A percentile compares a stretch with the other conserved stretches of the same genome.
phyloP scores from a whole-genome alignment of 495 filamentous ascomycete species.

The Hamigera avellanea region DNA sequence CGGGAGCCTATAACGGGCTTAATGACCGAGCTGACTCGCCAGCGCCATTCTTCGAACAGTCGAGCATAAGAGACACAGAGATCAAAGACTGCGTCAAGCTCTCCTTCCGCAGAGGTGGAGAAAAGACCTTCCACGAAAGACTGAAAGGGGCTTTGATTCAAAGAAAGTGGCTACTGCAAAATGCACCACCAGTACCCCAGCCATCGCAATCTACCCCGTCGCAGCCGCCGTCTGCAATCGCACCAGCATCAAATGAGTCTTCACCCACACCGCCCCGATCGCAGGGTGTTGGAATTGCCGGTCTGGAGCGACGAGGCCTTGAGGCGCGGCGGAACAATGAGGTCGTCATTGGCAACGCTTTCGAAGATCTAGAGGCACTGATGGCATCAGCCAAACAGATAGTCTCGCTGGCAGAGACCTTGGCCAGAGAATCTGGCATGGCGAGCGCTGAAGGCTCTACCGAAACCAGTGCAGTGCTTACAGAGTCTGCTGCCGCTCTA shows the following conservation, averaged over 20 bases:
- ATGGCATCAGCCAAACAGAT: conserved; percentile 97
- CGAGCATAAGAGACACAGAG: conserved; percentile 35
- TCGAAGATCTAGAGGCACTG: conserved; percentile 91
- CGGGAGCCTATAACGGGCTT: conserved; percentile 11
- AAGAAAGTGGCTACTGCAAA: conserved; percentile 89
- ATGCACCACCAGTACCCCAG: conserved; percentile 79
- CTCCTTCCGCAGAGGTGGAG: conserved; percentile 82
- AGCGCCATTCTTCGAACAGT: conserved; percentile 47
- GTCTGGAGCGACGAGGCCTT: conserved; percentile 71
- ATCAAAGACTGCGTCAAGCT: conserved; percentile 72
- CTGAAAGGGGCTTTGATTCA: conserved; percentile 81
- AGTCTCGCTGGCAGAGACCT: conserved; percentile 80
- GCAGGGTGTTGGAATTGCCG: conserved; percentile 79
- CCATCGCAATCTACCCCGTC: conserved; percentile 31
- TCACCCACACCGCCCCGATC: conserved; percentile 28
- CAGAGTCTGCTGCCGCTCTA: conserved; percentile 72
- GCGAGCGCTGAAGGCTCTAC: conserved; percentile 41
- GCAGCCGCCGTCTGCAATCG: conserved; percentile 7
- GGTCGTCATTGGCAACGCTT: conserved; percentile 82
- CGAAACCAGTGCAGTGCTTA: conserved; percentile 63
- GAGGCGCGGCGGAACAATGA: conserved; percentile 86
- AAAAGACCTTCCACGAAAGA: conserved; percentile 80
- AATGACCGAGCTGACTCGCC: conserved; percentile 58
- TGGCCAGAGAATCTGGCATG: conserved; percentile 57
- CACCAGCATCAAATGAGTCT: conserved; percentile 7